Base-by-base conservation (phyloP, 129 eudicot species). In the Flaveria robusta region DNA sequence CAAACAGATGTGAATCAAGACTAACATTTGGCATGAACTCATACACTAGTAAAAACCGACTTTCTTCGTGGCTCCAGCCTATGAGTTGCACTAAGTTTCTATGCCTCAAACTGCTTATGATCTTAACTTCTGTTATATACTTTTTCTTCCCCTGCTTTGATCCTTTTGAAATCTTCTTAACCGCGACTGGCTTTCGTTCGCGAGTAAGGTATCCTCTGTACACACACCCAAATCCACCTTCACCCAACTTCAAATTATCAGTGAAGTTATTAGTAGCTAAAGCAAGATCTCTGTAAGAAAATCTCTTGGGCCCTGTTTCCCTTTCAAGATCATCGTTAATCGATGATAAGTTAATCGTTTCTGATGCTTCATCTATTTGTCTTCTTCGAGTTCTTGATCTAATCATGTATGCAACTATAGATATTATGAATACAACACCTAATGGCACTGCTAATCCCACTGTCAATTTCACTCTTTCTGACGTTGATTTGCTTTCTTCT, bases 1-100 rank as follows among this genome's bases (percentile, higher is more conserved):
- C 84, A 66, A 83, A 89, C 18, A 87, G 72, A 72, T 83, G 85
- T 24, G 55, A 16, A 71, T 89, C 88, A 0, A 89, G 86, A 67
- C 88, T 89, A 22, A 89, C 91, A 27, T 89, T 87, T 27, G 84
- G 80, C 91, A 87, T 84, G 77, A 74, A 81, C 81, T 87, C 89
- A 13, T 89, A 90, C 4, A 86, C 90, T 42, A 90, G 73, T 19
- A 87, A 59, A 78, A 87, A 79, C 2, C 79, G 82, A 4, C 77
- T 79, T 41, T 82, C 77, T 26, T 87, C 90, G 9, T 87, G 88
- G 66, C 96, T 83, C 96, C 91, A 89, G 31, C 96, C 92, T 16
- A 85, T 83, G 34, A 89, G 86, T 54, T 89, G 87, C 24, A 89
- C 91, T 52, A 89, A 66, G 66, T 89, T 89, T 12, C 87, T 62